Conservation (phyloP, 768 basidiomycete genomes). For the Russula foetens region DNA sequence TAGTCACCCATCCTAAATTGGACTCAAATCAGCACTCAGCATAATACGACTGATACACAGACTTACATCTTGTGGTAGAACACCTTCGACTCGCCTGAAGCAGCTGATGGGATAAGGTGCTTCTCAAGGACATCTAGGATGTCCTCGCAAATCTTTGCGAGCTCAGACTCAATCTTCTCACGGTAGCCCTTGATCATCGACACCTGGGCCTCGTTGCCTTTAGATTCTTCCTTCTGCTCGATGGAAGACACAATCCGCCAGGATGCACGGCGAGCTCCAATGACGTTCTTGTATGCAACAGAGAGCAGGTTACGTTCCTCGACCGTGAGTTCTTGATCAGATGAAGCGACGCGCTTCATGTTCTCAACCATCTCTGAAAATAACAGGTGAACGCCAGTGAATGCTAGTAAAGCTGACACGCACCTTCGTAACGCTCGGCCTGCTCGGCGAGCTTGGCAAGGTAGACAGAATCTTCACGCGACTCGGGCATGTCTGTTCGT, state of each 20-base stretch:
- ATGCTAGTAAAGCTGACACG: conserved; percentile 18
- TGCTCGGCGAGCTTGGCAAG: conserved; percentile 99
- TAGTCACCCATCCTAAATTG: conserved; percentile 91
- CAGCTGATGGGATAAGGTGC: conserved; percentile 95
- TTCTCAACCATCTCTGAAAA: conserved; percentile 91
- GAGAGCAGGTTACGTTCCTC: conserved; percentile 92
- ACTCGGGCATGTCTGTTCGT: conserved; percentile 61
- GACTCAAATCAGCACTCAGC: neutral
- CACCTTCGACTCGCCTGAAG: conserved; percentile 94
- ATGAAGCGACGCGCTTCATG: conserved; percentile 98
- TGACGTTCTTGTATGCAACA: conserved; percentile 75
- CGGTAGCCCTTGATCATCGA: conserved; percentile 97
- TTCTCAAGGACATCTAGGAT: conserved; percentile 96
- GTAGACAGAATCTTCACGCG: conserved; percentile 97
- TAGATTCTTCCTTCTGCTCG: conserved; percentile 98
- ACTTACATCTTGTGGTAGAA: conserved; percentile 99
- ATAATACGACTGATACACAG: neutral
- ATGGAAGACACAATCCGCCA: conserved; percentile 98
- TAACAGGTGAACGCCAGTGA: conserved; percentile 8
- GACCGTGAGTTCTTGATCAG: conserved; percentile 95
- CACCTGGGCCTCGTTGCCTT: conserved; percentile 94
- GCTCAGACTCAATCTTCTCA: conserved; percentile 95
- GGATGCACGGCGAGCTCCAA: conserved; percentile 94
- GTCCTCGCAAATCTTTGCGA: conserved; percentile 97
- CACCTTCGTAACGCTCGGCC: conserved; percentile 98